Evolutionary conservation across 225 moss, liverwort and hornwort genomes (phyloP).

Genomic region (Anthoceros angustus): DNA sequence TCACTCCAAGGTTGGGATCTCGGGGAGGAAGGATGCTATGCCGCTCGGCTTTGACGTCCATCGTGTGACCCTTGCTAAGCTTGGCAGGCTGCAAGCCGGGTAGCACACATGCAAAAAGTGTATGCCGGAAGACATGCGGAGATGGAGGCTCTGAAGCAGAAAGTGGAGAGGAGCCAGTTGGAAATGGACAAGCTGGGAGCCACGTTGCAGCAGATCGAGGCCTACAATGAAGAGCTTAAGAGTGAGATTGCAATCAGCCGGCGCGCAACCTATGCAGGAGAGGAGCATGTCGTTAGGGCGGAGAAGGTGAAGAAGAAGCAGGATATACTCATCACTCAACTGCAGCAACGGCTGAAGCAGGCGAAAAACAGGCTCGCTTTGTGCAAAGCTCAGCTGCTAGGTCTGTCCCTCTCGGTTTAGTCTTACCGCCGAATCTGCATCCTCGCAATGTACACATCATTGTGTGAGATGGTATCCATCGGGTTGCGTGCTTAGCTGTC

Average conservation of each 20-base stretch:
- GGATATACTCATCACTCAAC: no score
- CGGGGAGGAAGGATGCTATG: neutral
- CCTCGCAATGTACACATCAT: no score
- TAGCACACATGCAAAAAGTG: constrained; percentile 14
- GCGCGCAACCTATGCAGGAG: constrained; percentile 46
- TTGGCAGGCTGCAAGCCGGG: constrained; percentile 21
- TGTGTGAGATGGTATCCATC: no score
- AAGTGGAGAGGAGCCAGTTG: constrained; percentile 10
- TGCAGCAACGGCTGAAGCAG: no score
- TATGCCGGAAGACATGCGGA: constrained; percentile 12
- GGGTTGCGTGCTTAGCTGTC: no score
- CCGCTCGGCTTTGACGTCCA: neutral
- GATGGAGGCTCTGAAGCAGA: constrained; percentile 5
- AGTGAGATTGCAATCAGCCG: constrained; percentile 35
- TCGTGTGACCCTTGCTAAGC: neutral
- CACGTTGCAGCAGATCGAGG: constrained; percentile 16
- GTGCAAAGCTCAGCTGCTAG: no score
- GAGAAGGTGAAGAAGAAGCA: neutral
- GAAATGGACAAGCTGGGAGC: constrained; percentile 22
- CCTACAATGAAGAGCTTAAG: constrained; percentile 11
- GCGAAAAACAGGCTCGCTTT: no score
- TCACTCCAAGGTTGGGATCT: constrained; percentile 23
- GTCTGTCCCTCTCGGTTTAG: no score
- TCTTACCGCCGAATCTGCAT: no score
- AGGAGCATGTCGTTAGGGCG: no score